phyloP scores from a whole-genome alignment of 2,329 filamentous ascomycete genomes.

The Pyrenophora graminea region DNA sequence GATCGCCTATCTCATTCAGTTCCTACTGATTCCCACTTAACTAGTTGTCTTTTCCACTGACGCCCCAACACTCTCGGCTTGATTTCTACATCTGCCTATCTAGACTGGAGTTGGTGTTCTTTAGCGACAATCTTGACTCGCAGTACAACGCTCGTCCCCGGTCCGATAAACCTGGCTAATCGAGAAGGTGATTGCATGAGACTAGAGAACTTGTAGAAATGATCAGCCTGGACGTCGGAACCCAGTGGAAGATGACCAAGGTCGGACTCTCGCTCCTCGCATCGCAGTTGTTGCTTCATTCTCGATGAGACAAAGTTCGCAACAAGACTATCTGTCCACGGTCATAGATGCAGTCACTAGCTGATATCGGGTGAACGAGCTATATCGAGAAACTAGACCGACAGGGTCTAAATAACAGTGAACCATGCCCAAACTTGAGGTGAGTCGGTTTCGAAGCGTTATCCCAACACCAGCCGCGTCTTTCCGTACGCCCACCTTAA shows the following conservation, averaged over 20 bases:
- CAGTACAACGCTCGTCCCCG: background rate
- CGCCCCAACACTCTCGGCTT: constrained; percentile 2
- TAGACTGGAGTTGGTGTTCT: constrained; percentile 1
- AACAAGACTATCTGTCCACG: constrained; percentile 2
- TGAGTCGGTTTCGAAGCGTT: constrained; percentile 14
- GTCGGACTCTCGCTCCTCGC: too few species aligned
- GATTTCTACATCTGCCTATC: background rate
- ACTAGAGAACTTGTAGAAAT: background rate
- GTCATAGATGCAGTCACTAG: constrained; percentile 1
- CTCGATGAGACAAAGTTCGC: background rate
- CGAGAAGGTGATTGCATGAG: background rate
- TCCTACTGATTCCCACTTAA: constrained; percentile 1
- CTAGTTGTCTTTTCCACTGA: constrained; percentile 13
- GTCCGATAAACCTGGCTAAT: background rate
- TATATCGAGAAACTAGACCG: background rate
- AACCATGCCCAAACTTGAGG: constrained; percentile 38
- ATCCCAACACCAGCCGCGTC: background rate
- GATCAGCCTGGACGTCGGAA: background rate
- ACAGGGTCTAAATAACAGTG: background rate
- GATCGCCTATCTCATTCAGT: background rate
- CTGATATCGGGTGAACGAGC: background rate
- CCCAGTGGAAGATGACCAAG: background rate
- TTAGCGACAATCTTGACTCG: background rate
- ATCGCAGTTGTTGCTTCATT: too few species aligned
- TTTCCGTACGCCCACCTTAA: background rate